A percentile compares a stretch with the other conserved stretches of the same genome.
Evolutionary conservation across 176 grass and related monocot genomes (phyloP).

Genomic region (Neostapfia colusana): DNA sequence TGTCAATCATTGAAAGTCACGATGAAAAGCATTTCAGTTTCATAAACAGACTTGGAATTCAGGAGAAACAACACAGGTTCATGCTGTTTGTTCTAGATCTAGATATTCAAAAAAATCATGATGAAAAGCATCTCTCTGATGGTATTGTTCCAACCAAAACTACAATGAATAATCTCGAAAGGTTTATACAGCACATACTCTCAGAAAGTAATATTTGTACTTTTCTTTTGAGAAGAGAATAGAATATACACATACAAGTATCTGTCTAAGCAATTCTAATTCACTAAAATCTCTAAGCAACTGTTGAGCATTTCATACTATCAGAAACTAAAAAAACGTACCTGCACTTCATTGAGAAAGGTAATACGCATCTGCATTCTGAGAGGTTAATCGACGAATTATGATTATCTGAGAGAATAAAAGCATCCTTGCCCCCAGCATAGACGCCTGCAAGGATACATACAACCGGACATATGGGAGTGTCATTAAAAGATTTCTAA

Average conservation of each 20-base stretch:
- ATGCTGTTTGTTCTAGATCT: neutral
- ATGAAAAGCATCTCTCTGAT: no score
- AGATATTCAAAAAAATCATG: neutral
- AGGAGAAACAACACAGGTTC: neutral
- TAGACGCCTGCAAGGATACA: neutral
- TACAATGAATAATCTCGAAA: neutral
- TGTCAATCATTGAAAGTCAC: neutral
- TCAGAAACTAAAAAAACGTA: neutral
- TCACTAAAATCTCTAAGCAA: neutral
- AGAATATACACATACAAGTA: no score
- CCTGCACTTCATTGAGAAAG: neutral
- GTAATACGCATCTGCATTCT: neutral
- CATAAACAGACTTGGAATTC: neutral
- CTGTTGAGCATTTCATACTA: neutral
- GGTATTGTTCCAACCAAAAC: neutral
- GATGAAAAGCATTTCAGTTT: neutral
- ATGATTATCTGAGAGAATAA: neutral
- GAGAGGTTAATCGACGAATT: neutral
- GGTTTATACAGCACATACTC: neutral
- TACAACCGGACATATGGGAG: neutral
- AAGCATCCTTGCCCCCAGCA: neutral
- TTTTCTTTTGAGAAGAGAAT: no score
- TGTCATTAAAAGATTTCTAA: neutral
- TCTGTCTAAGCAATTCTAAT: neutral
- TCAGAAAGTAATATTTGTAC: neutral